Evolutionary conservation across 2,329 filamentous ascomycete genomes (phyloP), one percentile per base, ranked within the genome.

Genomic region (Trichoderma koningii): DNA sequence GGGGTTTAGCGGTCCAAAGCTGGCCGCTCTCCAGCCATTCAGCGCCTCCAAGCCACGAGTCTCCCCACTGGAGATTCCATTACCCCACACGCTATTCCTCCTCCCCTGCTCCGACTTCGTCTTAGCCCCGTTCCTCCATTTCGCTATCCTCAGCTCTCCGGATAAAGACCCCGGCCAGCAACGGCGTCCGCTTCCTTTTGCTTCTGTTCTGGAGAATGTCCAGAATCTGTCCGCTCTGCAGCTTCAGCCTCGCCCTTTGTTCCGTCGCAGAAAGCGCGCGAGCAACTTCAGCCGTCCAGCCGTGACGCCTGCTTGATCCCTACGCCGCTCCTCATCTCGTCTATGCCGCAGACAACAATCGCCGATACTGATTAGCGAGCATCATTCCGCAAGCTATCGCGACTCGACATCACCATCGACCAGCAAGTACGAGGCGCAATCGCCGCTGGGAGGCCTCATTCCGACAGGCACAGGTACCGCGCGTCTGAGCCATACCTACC

Each of bases 1-100:
- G 26, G 19, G 56, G 56, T 51, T 51, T 60, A 60, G 56, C 38
- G 56, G 55, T 59, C 14, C 3, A 34, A 30, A 52, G 28, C 7
- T 34, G 48, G 26, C 48, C 26, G 48, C 7, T 7, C 28, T 28
- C 59, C 59, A 53, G 42, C 59, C 60, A 55, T n/a, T 55, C n/a
- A 30, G 10, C 15, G 17, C 17, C 41, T 15, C 28, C 50, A 44
- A 45, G 17, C 34, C 26, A 19, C n/a, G 50, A 28, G 19, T 52
- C 50, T 23, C 50, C 34, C 34, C 60, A 55, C 60, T 26, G 41
- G 26, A 6, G n/a, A 47, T 53, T 47, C 30, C 47, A 1, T 62
- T 63, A 63, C 60, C 60, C 60, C 60, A 63, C 60, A 63, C 59
- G 50, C 60, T 63, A 63, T 62, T 62, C 47, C 48, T 52, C 47